These are phyloP conservation scores for Trebouxia sp. DNA, from an alignment of 139 green algal genomes.

Conservation along the genomic window DNA sequence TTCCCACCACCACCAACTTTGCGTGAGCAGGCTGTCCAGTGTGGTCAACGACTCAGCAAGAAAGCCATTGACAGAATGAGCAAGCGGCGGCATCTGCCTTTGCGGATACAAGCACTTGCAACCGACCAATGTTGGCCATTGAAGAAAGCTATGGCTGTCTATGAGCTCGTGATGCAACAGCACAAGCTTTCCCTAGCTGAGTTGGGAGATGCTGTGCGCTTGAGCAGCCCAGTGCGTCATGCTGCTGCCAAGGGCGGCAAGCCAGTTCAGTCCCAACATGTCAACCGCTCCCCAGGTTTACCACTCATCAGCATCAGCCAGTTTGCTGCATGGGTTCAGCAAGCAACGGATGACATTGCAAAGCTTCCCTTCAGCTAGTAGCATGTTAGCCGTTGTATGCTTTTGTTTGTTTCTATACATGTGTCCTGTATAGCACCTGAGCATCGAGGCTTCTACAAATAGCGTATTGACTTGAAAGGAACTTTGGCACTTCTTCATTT, in stretches of 20 bases:
- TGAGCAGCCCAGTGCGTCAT: slow-evolving; percentile 20
- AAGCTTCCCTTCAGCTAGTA: neutral
- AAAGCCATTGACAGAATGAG: slow-evolving; percentile 20
- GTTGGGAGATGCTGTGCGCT: slow-evolving; percentile 25
- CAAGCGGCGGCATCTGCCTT: slow-evolving; percentile 23
- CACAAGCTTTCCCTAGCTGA: slow-evolving; percentile 24
- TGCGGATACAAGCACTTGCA: slow-evolving; percentile 21
- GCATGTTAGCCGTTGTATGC: no score
- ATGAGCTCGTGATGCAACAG: slow-evolving; percentile 26
- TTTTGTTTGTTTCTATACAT: no score
- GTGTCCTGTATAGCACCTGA: no score
- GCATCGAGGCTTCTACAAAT: no score
- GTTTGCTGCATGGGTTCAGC: slow-evolving; percentile 18
- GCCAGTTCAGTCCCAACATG: slow-evolving; percentile 16
- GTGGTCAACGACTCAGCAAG: slow-evolving; percentile 21
- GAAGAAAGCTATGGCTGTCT: slow-evolving; percentile 24
- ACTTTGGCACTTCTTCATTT: no score
- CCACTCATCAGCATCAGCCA: slow-evolving; percentile 18
- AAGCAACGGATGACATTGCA: slow-evolving; percentile 29
- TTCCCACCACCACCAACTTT: neutral
- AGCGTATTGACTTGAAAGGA: no score
- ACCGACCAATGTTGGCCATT: slow-evolving; percentile 9
- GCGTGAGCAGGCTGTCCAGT: slow-evolving; percentile 21
- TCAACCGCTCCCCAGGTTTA: slow-evolving; percentile 11
- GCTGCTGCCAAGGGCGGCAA: slow-evolving; percentile 25